These are phyloP conservation scores for Ruellia speciosa DNA, from an alignment of 305 asterid species.

Conservation along the genomic window DNA sequence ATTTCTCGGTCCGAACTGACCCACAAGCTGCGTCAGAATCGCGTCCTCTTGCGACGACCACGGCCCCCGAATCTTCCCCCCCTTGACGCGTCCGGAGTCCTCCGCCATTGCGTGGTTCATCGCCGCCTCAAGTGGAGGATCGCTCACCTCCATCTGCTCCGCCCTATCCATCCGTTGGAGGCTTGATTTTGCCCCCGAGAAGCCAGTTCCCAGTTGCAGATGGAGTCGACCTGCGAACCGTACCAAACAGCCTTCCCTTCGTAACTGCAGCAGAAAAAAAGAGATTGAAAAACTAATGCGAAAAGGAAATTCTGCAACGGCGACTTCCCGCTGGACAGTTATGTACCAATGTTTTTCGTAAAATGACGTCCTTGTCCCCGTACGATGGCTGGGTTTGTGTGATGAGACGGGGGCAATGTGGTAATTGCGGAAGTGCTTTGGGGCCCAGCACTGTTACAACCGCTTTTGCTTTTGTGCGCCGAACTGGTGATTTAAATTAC, in stretches of 20 bases:
- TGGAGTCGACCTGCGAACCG: conserved; percentile 21
- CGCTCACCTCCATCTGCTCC: conserved; percentile 9
- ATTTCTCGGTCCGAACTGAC: conserved; percentile 69
- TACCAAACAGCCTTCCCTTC: conserved; percentile 27
- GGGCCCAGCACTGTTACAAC: conserved; percentile 30
- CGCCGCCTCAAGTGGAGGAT: not conserved
- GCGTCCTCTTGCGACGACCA: conserved; percentile 75
- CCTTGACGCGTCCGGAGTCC: not conserved
- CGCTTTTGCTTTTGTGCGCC: conserved; percentile 25
- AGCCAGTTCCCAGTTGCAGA: conserved; percentile 10
- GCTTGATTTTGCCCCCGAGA: not conserved
- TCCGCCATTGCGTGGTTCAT: conserved; percentile 23
- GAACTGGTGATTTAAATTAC: too few species aligned
- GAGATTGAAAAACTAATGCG: conserved; percentile 7
- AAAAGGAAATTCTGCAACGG: conserved; percentile 15
- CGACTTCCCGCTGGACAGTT: conserved; percentile 24
- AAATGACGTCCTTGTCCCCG: conserved; percentile 27
- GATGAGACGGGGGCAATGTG: too few species aligned
- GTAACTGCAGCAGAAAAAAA: conserved; percentile 33
- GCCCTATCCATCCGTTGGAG: conserved; percentile 7
- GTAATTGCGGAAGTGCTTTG: conserved; percentile 11
- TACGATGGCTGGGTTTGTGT: too few species aligned
- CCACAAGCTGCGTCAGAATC: conserved; percentile 40
- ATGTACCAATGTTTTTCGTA: conserved; percentile 2
- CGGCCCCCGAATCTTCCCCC: conserved; percentile 44